These are phyloP conservation scores for Eimeria maxima DNA, from an alignment of 169 alveolate species.

Conservation along the genomic window DNA sequence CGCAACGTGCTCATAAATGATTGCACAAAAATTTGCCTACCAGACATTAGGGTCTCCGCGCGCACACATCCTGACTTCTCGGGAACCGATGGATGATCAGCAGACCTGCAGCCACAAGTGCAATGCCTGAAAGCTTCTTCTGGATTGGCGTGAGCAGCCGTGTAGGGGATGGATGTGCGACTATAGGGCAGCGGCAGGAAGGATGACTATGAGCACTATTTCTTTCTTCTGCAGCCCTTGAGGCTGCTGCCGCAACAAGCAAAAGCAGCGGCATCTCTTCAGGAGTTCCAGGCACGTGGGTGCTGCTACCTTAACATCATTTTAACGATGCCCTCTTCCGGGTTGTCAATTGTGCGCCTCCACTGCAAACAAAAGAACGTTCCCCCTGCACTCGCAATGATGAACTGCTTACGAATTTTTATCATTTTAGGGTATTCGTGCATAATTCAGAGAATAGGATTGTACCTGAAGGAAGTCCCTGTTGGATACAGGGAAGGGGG, in stretches of 20 bases:
- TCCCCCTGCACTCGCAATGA: not conserved
- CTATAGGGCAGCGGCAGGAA: not conserved
- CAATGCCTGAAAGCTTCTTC: not conserved
- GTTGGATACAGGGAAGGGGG: conserved; percentile 81
- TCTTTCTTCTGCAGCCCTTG: not conserved
- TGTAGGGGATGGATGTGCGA: not conserved
- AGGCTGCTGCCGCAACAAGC: not conserved
- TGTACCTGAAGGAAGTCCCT: conserved; percentile 80
- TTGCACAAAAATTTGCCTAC: not conserved
- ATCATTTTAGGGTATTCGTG: not conserved
- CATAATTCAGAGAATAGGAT: not conserved
- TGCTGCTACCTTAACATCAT: conserved; percentile 65
- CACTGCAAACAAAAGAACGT: conserved; percentile 57
- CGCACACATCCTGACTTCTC: conserved; percentile 65
- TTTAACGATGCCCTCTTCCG: conserved; percentile 55
- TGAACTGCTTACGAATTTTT: not conserved
- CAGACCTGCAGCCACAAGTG: conserved; percentile 51
- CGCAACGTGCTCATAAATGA: not conserved
- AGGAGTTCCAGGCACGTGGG: not conserved
- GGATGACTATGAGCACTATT: not conserved
- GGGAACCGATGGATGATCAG: conserved; percentile 77
- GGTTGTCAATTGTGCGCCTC: conserved; percentile 66
- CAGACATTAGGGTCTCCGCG: conserved; percentile 81
- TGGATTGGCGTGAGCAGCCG: not conserved
- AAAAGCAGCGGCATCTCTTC: not conserved